A percentile compares a stretch with the other conserved stretches of the same genome.
phyloP scores from a whole-genome alignment of 2,329 filamentous ascomycete genomes.

The Myriangium duriaei region DNA sequence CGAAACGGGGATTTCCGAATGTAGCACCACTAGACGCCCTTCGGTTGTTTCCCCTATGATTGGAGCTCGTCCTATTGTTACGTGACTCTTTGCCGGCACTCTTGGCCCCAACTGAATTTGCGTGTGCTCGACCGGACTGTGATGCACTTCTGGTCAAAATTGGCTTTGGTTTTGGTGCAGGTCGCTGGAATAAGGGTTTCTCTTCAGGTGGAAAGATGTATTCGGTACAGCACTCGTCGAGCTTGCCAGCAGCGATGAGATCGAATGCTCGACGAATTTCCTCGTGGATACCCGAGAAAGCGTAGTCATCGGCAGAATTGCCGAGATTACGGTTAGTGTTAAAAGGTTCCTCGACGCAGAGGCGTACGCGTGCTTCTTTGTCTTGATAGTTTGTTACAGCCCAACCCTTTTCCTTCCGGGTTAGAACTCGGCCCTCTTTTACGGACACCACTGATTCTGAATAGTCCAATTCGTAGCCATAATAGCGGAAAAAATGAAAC shows the following conservation, averaged over 20 bases:
- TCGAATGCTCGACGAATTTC: slow-evolving; percentile 85
- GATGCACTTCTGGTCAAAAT: slow-evolving; percentile 38
- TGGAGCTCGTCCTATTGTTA: slow-evolving; percentile 35
- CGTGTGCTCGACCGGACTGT: slow-evolving; percentile 35
- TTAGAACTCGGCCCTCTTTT: slow-evolving; percentile 62
- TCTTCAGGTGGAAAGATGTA: slow-evolving; percentile 83
- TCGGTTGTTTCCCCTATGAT: slow-evolving; percentile 38
- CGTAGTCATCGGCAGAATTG: slow-evolving; percentile 91
- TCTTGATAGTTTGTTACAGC: slow-evolving; percentile 41
- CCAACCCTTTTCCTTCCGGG: slow-evolving; percentile 83
- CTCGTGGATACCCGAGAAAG: slow-evolving; percentile 79
- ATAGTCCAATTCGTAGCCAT: slow-evolving; percentile 87
- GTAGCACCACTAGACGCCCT: slow-evolving; percentile 46
- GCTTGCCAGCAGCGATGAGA: slow-evolving; percentile 57
- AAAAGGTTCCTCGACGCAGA: slow-evolving; percentile 96
- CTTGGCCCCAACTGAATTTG: slow-evolving; percentile 16
- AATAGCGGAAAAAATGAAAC: slow-evolving; percentile 91
- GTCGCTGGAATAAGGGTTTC: slow-evolving; percentile 41
- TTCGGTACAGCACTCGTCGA: slow-evolving; percentile 75
- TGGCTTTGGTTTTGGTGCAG: slow-evolving; percentile 43
- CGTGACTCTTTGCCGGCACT: slow-evolving; percentile 25
- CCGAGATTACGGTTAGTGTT: slow-evolving; percentile 80
- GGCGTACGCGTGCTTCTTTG: slow-evolving; percentile 49
- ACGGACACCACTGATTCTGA: slow-evolving; percentile 75
- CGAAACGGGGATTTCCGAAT: slow-evolving; percentile 27